Conservation (phyloP, 805 yeast genomes). For the Zygosaccharomyces kombuchaensis region DNA sequence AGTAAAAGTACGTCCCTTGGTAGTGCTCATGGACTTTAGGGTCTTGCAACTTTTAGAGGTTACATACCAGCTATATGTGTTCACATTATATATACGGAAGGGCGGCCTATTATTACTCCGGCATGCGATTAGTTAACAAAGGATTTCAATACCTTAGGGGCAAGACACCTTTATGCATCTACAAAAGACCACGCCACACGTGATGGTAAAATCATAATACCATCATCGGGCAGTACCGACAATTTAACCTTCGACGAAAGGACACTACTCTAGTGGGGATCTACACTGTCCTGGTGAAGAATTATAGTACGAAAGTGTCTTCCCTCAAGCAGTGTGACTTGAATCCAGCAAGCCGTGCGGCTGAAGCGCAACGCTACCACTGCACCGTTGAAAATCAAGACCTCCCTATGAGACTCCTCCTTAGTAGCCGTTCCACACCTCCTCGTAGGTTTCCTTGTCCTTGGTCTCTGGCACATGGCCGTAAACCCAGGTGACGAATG, state of each 20-base stretch:
- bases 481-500: constrained; percentile 42
- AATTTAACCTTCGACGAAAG: too few species aligned
- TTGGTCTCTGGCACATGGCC: constrained; percentile 69
- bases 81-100: not conserved
- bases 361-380: not conserved
- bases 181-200: constrained; percentile 2
- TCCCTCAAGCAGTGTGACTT: too few species aligned
- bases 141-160: constrained; percentile 1
- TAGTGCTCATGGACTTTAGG: not conserved
- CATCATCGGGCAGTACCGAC: not conserved
- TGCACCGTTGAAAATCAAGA: not conserved
- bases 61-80: not conserved
- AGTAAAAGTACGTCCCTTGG: constrained; percentile 29
- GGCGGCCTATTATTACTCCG: not conserved
- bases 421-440: constrained; percentile 52
- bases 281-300: not conserved
- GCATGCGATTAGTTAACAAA: constrained; percentile 1
- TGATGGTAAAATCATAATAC: not conserved
- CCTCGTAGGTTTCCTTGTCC: constrained; percentile 54
- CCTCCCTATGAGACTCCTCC: not conserved
- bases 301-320: too few species aligned
- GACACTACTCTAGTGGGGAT: too few species aligned
- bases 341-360: constrained; percentile 4
- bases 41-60: not conserved
- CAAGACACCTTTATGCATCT: not conserved